Evolutionary conservation across 768 basidiomycete genomes (phyloP), one percentile per base, ranked within the genome.

Genomic region (Daedaleopsis sinensis): DNA sequence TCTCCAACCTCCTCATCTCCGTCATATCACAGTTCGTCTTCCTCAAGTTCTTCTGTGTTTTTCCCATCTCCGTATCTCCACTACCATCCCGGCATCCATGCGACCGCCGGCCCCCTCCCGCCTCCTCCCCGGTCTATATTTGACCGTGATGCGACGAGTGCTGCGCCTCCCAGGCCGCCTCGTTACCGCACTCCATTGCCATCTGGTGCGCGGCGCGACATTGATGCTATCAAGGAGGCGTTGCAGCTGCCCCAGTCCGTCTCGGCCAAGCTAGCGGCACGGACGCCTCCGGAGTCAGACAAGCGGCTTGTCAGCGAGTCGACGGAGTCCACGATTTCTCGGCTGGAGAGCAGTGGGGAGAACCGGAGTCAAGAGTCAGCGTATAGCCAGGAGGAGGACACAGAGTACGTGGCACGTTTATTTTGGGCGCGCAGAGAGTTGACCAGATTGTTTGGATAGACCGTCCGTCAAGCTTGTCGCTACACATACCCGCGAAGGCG

Each of bases 21-120:
- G 1, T 24, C 38, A 15, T 35, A 55, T 54, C 56, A 55, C 32
- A n/a, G 27, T 8, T 46, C 61, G 23, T 51, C 39, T 8, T 46
- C 61, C 36, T 51, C 55, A 3, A n/a, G n/a, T 32, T 7, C 27
- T 32, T 46, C 55, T 5, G 38, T 56, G 18, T 48, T 61, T 12
- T 39, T 46, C 4, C 23, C 65, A 19, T 76, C 80, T 11, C 71
- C 80, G 9, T 88, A 84, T 70, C 73, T 86, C 55, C 74, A 79
- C 66, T 89, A 90, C 67, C 82, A 88, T 60, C 87, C 88, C 51
- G 88, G 84, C 52, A 67, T 87, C 1, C 87, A 92, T 73, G 79
- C 88, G 8, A 90, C 82, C 23, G 90, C 89, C 44, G 88, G 89
- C 5, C 90, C 90, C 50, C 78, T 89, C 60, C 89, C 90, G 32